Base-by-base conservation (phyloP, 2,329 filamentous ascomycete genomes). In the Hymenoscyphus scutula region DNA sequence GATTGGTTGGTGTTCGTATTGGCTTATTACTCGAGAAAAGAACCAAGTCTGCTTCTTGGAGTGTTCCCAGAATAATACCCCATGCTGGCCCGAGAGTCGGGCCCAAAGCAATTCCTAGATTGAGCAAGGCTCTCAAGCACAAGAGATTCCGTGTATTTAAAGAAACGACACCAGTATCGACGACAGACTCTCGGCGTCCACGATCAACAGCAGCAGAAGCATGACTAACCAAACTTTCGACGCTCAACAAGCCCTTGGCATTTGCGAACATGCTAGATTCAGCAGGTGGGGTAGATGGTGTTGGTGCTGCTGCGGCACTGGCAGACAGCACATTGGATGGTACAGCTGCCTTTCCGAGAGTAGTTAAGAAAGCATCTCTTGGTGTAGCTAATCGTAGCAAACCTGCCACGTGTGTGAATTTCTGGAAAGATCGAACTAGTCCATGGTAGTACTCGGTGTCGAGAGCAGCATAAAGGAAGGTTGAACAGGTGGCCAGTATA, bases 381-480 rank as follows among this genome's bases (percentile, higher is more conserved):
- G 95, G 93, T 0, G 94, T 97, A 13, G 84, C 80, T 10, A 98
- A 83, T 65, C 93, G 87, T 8, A 99, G 78, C 55, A 99, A 80
- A 5, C 95, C 96, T 45, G 95, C 92, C 2, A 98, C 94, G 74
- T 99, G 96, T 0, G 95, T 90, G 71, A 99, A 91, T 67, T 96
- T 92, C 71, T 99, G 95, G 69, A 98, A 96, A 0, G 94, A 91
- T 68, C 95, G 86, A 27, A 99, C 94, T 1, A 99, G 80, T 10
- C 89, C 87, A 68, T 97, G 93, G 71, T 98, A 99, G 70, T 95
- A 97, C 59, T 97, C 92, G 1, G 91, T 89, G 73, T 99, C 95
- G 3, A 99, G 80, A 0, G 94, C 88, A 32, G 95, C 91, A 73
- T 96, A 96, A 19, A 99, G 79, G 73, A 98, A 99, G 0, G 94